Evolutionary conservation across 441 rosid genomes (phyloP).

Genomic region (Hura crepitans): DNA sequence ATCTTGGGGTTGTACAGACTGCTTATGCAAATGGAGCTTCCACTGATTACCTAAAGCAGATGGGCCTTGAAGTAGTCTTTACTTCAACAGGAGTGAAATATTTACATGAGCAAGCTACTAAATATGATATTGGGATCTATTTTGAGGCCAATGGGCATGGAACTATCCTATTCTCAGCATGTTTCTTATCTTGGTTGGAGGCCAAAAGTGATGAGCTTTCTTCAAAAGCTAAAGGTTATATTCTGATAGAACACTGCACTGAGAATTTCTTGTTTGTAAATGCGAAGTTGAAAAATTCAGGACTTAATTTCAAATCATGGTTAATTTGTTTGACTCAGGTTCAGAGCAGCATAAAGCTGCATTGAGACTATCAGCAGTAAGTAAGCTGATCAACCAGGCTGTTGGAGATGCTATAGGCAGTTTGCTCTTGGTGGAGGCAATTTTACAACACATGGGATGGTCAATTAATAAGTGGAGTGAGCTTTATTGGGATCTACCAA

Average conservation of each 20-base stretch:
- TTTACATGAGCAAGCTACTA: slow-evolving; percentile 72
- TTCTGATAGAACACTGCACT: slow-evolving; percentile 2
- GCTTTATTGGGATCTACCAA: slow-evolving; percentile 82
- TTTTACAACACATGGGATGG: slow-evolving; percentile 73
- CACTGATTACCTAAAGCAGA: slow-evolving; percentile 54
- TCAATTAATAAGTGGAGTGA: slow-evolving; percentile 71
- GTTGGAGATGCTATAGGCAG: slow-evolving; percentile 93
- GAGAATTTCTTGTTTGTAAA: slow-evolving; percentile 3
- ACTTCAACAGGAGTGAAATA: slow-evolving; percentile 92
- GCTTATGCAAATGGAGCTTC: slow-evolving; percentile 97
- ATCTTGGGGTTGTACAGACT: slow-evolving; percentile 78
- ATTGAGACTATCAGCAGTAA: slow-evolving; percentile 66
- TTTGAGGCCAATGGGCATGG: slow-evolving; percentile 99
- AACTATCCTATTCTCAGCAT: slow-evolving; percentile 73
- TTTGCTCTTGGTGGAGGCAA: slow-evolving; percentile 81
- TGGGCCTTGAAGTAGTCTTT: slow-evolving; percentile 64
- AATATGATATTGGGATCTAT: slow-evolving; percentile 84
- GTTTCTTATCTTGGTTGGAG: slow-evolving; percentile 52
- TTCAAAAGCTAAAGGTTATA: slow-evolving; percentile 42
- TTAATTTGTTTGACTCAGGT: slow-evolving; percentile 34
- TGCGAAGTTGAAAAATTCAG: neutral
- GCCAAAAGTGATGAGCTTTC: slow-evolving; percentile 41
- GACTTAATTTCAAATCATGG: neutral
- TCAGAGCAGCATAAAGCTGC: slow-evolving; percentile 74
- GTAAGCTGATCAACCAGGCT: slow-evolving; percentile 90